These are phyloP conservation scores for Russula sp. DNA, from an alignment of 768 basidiomycete genomes.

Conservation along the genomic window DNA sequence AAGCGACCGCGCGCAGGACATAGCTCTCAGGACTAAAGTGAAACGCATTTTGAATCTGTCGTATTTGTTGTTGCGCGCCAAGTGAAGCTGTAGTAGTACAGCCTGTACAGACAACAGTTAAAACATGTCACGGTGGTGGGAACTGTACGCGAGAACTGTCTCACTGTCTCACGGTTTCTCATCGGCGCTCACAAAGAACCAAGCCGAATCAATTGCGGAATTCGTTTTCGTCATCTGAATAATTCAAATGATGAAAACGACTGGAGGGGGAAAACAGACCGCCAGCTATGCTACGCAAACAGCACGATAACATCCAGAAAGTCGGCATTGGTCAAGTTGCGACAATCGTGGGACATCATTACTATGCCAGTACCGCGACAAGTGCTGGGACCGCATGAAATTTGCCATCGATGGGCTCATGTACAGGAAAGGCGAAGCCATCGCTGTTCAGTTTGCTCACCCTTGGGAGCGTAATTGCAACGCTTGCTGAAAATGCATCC, in stretches of 20 bases:
- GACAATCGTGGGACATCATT: slow-evolving; percentile 82
- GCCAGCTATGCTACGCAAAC: slow-evolving; percentile 71
- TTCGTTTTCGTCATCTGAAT: too few relatives aligned
- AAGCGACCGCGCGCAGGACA: background rate
- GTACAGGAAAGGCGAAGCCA: slow-evolving; percentile 51
- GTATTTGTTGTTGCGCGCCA: background rate
- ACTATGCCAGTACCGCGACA: slow-evolving; percentile 97
- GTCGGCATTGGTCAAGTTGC: slow-evolving; percentile 78
- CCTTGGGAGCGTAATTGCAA: slow-evolving; percentile 88
- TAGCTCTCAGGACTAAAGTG: background rate
- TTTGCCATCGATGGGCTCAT: slow-evolving; percentile 84
- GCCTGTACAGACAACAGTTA: background rate
- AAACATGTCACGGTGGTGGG: background rate
- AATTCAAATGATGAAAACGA: too few relatives aligned
- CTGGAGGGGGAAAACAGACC: too few relatives aligned
- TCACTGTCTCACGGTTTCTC: too few relatives aligned
- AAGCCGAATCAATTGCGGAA: too few relatives aligned
- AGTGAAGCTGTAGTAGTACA: background rate
- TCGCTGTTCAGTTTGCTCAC: slow-evolving; percentile 75
- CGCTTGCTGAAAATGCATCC: slow-evolving; percentile 82
- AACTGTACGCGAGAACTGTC: background rate
- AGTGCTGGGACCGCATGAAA: slow-evolving; percentile 94
- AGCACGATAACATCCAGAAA: slow-evolving; percentile 73
- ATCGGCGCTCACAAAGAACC: too few relatives aligned
- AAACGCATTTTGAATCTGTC: too few relatives aligned